A percentile compares a stretch with the other conserved stretches of the same genome.
These are phyloP conservation scores for Amborella trichopoda DNA, from an alignment of 164 flowering plant genomes.

Conservation along the genomic window DNA sequence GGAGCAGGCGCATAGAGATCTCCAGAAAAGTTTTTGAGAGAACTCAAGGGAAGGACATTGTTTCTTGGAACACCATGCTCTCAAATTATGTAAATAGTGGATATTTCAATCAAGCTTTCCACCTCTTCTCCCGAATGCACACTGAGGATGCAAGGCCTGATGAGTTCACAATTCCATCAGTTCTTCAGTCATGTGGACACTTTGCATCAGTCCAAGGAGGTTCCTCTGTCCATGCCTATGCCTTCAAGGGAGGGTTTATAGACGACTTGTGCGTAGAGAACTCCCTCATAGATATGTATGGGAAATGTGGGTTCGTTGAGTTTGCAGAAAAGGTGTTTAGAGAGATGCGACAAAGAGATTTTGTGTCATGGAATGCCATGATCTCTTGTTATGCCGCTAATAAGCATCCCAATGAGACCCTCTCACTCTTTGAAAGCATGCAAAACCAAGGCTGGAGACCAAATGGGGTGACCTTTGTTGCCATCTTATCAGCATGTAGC, in stretches of 20 bases:
- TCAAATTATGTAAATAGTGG: conserved; percentile 5
- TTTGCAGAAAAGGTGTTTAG: conserved; percentile 14
- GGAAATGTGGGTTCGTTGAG: conserved; percentile 18
- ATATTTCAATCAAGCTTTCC: conserved; percentile 13
- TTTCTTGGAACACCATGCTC: conserved; percentile 23
- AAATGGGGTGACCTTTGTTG: conserved; percentile 15
- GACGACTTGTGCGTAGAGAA: conserved; percentile 13
- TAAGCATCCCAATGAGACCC: conserved; percentile 9
- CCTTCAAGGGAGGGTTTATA: conserved; percentile 11
- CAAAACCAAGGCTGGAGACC: conserved; percentile 16
- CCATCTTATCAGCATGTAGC: conserved; percentile 18
- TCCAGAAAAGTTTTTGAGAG: conserved; percentile 10
- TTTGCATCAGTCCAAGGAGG: conserved; percentile 13
- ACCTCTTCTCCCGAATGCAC: conserved; percentile 12
- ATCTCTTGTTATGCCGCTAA: conserved; percentile 13
- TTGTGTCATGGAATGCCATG: conserved; percentile 20
- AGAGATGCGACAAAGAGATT: conserved; percentile 12
- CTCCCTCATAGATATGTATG: conserved; percentile 20
- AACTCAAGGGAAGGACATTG: conserved; percentile 12
- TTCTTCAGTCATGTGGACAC: conserved; percentile 16
- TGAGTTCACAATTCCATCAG: conserved; percentile 15
- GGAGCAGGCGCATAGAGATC: conserved; percentile 10
- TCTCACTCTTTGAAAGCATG: conserved; percentile 15
- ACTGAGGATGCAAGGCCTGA: conserved; percentile 10
- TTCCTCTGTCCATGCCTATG: conserved; percentile 10